A percentile compares a stretch with the other conserved stretches of the same genome.
Conservation (phyloP, 495 filamentous ascomycete species). For the Rostrohypoxylon terebratum region DNA sequence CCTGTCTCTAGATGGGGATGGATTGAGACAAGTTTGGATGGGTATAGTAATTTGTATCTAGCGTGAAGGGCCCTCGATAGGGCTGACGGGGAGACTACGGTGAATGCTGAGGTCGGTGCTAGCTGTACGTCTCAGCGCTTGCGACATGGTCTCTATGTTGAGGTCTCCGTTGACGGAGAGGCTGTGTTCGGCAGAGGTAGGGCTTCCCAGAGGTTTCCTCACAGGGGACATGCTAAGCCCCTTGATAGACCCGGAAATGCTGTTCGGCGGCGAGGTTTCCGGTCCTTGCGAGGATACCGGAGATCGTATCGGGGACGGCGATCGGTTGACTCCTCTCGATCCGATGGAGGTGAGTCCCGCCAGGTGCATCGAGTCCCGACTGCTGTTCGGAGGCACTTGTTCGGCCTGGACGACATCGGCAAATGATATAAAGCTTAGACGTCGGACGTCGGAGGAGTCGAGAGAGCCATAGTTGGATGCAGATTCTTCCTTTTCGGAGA, state of each 20-base stretch:
- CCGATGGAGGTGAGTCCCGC: slow-evolving; percentile 65
- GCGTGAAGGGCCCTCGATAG: slow-evolving; percentile 57
- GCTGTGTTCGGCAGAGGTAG: slow-evolving; percentile 53
- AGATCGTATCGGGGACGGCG: slow-evolving; percentile 77
- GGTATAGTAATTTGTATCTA: background rate
- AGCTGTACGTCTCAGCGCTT: slow-evolving; percentile 83
- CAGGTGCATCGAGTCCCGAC: slow-evolving; percentile 71
- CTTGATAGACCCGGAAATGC: slow-evolving; percentile 72
- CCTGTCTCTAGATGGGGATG: background rate
- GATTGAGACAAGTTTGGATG: background rate
- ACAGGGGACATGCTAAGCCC: slow-evolving; percentile 72
- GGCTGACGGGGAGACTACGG: slow-evolving; percentile 71
- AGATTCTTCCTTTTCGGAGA: slow-evolving; percentile 60
- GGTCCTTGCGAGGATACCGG: slow-evolving; percentile 73
- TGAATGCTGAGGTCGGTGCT: slow-evolving; percentile 79
- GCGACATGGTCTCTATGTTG: slow-evolving; percentile 89
- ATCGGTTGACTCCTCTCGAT: slow-evolving; percentile 69
- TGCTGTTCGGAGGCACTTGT: slow-evolving; percentile 67
- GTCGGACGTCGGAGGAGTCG: slow-evolving; percentile 80
- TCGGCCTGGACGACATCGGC: slow-evolving; percentile 94
- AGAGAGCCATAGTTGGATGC: slow-evolving; percentile 77
- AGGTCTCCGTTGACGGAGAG: slow-evolving; percentile 71
- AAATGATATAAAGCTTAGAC: slow-evolving; percentile 92
- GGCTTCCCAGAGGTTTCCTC: slow-evolving; percentile 64
- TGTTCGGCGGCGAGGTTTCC: slow-evolving; percentile 73